Percentiles rank a stretch among this genome's conserved stretches.
Conservation (phyloP, 2,329 filamentous ascomycete species). For the Stagonosporopsis cucurbitacearum region DNA sequence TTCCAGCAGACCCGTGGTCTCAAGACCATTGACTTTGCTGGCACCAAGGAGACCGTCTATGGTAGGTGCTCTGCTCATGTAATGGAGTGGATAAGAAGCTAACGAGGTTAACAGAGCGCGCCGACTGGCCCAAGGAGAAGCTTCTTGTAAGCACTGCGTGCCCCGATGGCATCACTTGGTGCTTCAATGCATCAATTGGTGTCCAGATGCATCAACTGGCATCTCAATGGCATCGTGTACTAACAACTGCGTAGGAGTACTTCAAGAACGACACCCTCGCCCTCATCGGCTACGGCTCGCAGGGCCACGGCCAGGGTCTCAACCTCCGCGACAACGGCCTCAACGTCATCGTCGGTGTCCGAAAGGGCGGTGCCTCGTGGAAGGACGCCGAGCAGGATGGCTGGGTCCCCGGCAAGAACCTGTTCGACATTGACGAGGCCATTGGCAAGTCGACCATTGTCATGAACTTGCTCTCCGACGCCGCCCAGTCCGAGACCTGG, state of each 20-base stretch:
- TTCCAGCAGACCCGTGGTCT: constrained; percentile 81
- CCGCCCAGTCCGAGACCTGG: constrained; percentile 99
- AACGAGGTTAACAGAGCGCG: constrained; percentile 72
- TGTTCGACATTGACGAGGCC: constrained; percentile 97
- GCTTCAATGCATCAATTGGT: neutral
- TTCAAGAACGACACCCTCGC: constrained; percentile 99
- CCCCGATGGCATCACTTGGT: constrained; percentile 24
- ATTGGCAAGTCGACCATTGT: constrained; percentile 91
- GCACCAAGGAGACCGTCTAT: constrained; percentile 91
- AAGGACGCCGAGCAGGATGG: constrained; percentile 96
- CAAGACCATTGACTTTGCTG: constrained; percentile 99
- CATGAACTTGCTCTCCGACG: constrained; percentile 99
- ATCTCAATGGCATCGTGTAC: constrained; percentile 19
- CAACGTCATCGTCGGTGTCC: constrained; percentile 98
- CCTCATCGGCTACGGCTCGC: constrained; percentile 97
- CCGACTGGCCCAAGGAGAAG: constrained; percentile 98
- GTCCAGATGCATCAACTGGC: neutral
- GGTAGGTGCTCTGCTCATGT: constrained; percentile 61
- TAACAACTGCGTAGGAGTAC: constrained; percentile 73
- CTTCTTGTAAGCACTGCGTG: constrained; percentile 73
- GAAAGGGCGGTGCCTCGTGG: constrained; percentile 98
- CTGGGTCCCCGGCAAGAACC: constrained; percentile 98
- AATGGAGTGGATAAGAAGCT: constrained; percentile 32
- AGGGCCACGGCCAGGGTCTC: constrained; percentile 98
- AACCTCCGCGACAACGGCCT: constrained; percentile 99